These are phyloP conservation scores for Populus hybrid DNA, from an alignment of 441 rosid species.

Conservation along the genomic window DNA sequence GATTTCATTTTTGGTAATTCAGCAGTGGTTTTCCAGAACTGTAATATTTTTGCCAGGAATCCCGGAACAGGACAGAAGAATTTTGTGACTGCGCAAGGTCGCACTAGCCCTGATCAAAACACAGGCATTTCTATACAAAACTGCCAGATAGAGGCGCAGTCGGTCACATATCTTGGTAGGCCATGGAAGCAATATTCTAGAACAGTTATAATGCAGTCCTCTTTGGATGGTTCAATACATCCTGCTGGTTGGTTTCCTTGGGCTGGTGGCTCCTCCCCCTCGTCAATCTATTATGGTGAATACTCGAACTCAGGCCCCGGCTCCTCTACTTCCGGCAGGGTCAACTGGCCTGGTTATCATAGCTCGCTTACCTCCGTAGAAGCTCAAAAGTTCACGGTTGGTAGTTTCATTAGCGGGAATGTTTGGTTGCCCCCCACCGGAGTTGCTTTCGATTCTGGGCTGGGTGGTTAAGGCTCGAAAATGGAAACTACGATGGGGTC, in stretches of 20 bases:
- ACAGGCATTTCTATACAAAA: conserved; percentile 70
- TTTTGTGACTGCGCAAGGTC: conserved; percentile 64
- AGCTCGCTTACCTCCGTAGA: conserved; percentile 32
- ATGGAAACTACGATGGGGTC: background rate
- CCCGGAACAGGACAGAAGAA: conserved; percentile 42
- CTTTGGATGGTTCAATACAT: conserved; percentile 44
- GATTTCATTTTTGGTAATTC: conserved; percentile 84
- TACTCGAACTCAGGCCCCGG: conserved; percentile 68
- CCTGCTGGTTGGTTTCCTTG: conserved; percentile 70
- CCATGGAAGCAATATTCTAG: conserved; percentile 71
- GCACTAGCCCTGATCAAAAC: conserved; percentile 64
- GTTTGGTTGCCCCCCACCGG: conserved; percentile 73
- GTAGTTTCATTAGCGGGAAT: conserved; percentile 52
- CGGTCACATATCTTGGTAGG: conserved; percentile 56
- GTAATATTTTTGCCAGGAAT: conserved; percentile 47
- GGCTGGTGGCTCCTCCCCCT: conserved; percentile 47
- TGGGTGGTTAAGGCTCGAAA: conserved; percentile 16
- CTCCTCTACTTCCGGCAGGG: conserved; percentile 54
- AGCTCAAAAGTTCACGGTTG: conserved; percentile 65
- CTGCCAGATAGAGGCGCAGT: conserved; percentile 48
- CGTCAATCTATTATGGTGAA: conserved; percentile 70
- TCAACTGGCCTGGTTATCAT: conserved; percentile 63
- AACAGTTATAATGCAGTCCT: conserved; percentile 47
- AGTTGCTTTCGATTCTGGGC: conserved; percentile 55
- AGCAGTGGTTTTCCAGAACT: conserved; percentile 63